phyloP scores from a whole-genome alignment of 108 stramenopile genomes.

The Chaetoceros tenuissimus region DNA sequence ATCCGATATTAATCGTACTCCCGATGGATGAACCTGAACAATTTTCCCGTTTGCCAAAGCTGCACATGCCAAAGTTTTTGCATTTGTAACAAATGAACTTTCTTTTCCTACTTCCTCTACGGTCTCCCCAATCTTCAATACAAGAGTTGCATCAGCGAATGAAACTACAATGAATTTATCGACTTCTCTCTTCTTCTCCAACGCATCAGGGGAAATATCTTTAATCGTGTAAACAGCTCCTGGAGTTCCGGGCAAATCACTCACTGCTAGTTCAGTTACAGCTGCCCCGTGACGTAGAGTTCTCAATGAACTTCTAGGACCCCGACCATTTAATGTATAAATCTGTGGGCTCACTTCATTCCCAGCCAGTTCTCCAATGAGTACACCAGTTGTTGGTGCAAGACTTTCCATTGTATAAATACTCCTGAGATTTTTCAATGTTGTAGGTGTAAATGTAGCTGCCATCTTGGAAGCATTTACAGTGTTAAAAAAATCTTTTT shows the following conservation, averaged over 20 bases:
- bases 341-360: slow-evolving; percentile 91
- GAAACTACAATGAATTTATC: slow-evolving; percentile 93
- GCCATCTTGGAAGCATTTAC: slow-evolving; percentile 40
- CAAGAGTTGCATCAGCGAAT: slow-evolving; percentile 95
- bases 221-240: slow-evolving; percentile 89
- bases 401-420: slow-evolving; percentile 74
- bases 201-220: slow-evolving; percentile 28
- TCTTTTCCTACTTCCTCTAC: slow-evolving; percentile 94
- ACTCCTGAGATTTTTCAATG: slow-evolving; percentile 68
- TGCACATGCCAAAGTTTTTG: slow-evolving; percentile 87
- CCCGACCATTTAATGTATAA: slow-evolving; percentile 85
- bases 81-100: slow-evolving; percentile 80
- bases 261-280: slow-evolving; percentile 91
- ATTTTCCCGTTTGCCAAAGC: slow-evolving; percentile 70
- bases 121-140: slow-evolving; percentile 89
- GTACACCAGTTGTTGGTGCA: slow-evolving; percentile 78
- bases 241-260: slow-evolving; percentile 90
- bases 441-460: slow-evolving; percentile 64
- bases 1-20: slow-evolving; percentile 82
- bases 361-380: slow-evolving; percentile 86
- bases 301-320: slow-evolving; percentile 73
- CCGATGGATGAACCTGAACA: slow-evolving; percentile 87
- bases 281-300: slow-evolving; percentile 85
- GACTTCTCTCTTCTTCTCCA: slow-evolving; percentile 15
- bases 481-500: slow-evolving; percentile 24